These are phyloP conservation scores for Zygosaccharomyces pseudobailii DNA, from an alignment of 1,139 yeast species.

Conservation along the genomic window DNA sequence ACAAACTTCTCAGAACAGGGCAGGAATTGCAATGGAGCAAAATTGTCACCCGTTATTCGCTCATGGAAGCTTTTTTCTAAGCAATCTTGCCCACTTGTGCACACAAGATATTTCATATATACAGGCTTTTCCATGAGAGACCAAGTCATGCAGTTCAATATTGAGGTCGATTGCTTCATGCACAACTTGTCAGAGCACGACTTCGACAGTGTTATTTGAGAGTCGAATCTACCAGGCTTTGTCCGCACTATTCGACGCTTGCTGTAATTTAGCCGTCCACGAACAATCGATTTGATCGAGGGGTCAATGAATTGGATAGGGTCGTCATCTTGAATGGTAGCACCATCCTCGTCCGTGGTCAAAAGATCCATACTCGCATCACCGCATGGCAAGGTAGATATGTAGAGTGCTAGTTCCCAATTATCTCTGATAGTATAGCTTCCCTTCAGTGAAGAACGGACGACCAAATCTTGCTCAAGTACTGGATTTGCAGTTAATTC, in stretches of 20 bases:
- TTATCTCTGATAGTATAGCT: conserved; percentile 35
- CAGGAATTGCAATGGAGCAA: conserved; percentile 10
- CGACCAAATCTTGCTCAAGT: conserved; percentile 36
- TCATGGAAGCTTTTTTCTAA: conserved; percentile 50
- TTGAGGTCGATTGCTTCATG: conserved; percentile 56
- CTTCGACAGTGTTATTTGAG: conserved; percentile 64
- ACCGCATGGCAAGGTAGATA: conserved; percentile 90
- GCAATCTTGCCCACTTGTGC: conserved; percentile 42
- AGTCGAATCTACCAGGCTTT: conserved; percentile 84
- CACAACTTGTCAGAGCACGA: conserved; percentile 86
- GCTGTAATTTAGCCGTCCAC: conserved; percentile 67
- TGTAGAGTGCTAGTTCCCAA: conserved; percentile 51
- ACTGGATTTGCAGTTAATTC: conserved; percentile 24
- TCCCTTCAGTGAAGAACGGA: conserved; percentile 7
- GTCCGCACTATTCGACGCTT: conserved; percentile 68
- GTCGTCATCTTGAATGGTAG: conserved; percentile 30
- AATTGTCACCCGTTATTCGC: conserved; percentile 28
- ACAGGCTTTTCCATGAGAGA: conserved; percentile 40
- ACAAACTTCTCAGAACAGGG: conserved; percentile 12
- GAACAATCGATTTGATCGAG: conserved; percentile 30
- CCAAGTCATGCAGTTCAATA: conserved; percentile 49
- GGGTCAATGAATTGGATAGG: conserved; percentile 31
- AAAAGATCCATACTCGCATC: conserved; percentile 65
- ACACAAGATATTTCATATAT: conserved; percentile 50
- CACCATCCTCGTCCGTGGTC: conserved; percentile 22